phyloP scores from a whole-genome alignment of 257 asterid genomes.

The Petunia secreta region DNA sequence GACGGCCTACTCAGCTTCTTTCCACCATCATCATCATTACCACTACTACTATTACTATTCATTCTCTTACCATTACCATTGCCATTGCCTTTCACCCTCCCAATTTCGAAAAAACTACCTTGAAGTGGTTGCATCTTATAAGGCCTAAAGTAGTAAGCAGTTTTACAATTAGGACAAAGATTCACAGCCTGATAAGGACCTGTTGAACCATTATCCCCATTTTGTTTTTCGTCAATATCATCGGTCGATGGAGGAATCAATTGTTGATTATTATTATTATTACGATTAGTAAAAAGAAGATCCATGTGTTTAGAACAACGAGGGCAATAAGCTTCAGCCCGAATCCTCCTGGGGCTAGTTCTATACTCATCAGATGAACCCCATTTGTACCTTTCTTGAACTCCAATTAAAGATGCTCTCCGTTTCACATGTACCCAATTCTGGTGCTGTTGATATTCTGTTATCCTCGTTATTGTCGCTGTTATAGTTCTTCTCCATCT shows the following conservation, averaged over 20 bases:
- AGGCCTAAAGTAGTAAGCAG: constrained; percentile 81
- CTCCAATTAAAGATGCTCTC: constrained; percentile 60
- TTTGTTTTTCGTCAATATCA: constrained; percentile 10
- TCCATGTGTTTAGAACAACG: constrained; percentile 94
- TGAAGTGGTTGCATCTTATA: constrained; percentile 77
- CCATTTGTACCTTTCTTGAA: constrained; percentile 82
- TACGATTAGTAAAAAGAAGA: constrained; percentile 69
- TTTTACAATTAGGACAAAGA: constrained; percentile 90
- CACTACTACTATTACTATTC: background rate
- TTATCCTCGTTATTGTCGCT: background rate
- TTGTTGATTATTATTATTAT: constrained; percentile 33
- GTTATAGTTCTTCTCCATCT: constrained; percentile 46
- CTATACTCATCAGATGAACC: constrained; percentile 41
- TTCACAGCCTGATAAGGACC: constrained; percentile 72
- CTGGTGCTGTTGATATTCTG: constrained; percentile 37
- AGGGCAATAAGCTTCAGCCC: constrained; percentile 95
- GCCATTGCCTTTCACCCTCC: constrained; percentile 52
- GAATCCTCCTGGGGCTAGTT: constrained; percentile 54
- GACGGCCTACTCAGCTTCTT: constrained; percentile 57
- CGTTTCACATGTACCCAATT: constrained; percentile 46
- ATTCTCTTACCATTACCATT: constrained; percentile 47
- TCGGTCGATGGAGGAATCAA: constrained; percentile 58
- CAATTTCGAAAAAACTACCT: constrained; percentile 88
- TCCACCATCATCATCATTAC: constrained; percentile 50
- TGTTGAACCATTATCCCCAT: constrained; percentile 28